phyloP scores from a whole-genome alignment of 148 eudicot genomes.

The Rhododendron henanense region DNA sequence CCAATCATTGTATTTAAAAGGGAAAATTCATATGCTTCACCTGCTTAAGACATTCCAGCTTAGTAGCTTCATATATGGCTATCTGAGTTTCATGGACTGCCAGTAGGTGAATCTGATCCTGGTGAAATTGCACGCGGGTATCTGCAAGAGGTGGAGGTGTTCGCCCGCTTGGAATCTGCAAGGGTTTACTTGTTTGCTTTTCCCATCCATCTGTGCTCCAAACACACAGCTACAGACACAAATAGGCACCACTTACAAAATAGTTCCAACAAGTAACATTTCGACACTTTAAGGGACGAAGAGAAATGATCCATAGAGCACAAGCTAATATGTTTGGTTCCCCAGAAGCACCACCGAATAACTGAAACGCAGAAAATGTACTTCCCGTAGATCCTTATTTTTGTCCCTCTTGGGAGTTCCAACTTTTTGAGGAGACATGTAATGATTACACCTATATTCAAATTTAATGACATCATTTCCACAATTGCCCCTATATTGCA shows the following conservation, averaged over 20 bases:
- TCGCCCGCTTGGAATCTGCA: slow-evolving; percentile 31
- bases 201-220: slow-evolving; percentile 50
- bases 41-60: slow-evolving; percentile 33
- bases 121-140: slow-evolving; percentile 34
- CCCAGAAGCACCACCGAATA: background rate
- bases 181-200: slow-evolving; percentile 22
- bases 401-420: no score
- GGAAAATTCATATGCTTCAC: slow-evolving; percentile 6
- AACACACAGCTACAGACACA: slow-evolving; percentile 27
- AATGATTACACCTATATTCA: no score
- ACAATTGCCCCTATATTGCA: no score
- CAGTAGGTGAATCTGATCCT: slow-evolving; percentile 28
- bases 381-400: no score
- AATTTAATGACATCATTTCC: no score
- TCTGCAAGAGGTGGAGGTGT: slow-evolving; percentile 18
- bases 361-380: background rate
- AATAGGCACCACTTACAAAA: background rate
- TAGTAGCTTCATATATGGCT: slow-evolving; percentile 38
- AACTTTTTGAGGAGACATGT: no score
- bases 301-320: background rate
- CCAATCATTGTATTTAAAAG: background rate
- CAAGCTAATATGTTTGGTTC: background rate
- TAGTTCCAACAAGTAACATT: background rate
- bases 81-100: slow-evolving; percentile 24
- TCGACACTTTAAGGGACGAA: background rate